phyloP scores from a whole-genome alignment of 129 eudicot genomes.

The Flaveria robusta region DNA sequence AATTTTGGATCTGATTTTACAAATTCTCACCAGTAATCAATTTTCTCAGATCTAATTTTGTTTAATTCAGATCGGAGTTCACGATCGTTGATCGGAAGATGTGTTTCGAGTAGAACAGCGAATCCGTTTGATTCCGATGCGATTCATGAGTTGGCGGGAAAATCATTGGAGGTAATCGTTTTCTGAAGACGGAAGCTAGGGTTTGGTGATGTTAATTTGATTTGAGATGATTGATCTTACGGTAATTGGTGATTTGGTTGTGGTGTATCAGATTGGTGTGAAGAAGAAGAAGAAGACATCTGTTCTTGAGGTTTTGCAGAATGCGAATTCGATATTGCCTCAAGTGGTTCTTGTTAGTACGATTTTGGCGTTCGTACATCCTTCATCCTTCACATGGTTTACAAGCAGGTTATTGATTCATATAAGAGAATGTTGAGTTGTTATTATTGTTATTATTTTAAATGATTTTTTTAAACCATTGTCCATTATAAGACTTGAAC shows the following conservation, averaged over 20 bases:
- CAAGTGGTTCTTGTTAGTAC: constrained; percentile 82
- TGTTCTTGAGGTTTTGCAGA: constrained; percentile 54
- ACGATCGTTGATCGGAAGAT: constrained; percentile 26
- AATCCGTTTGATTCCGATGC: constrained; percentile 25
- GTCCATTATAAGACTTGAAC: no score
- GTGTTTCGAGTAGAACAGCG: constrained; percentile 36
- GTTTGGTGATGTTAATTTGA: neutral
- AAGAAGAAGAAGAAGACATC: constrained; percentile 46
- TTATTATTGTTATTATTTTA: no score
- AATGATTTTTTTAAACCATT: no score
- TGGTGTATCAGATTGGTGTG: constrained; percentile 37
- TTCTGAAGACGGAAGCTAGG: no score
- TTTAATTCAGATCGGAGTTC: constrained; percentile 36
- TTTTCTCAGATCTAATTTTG: no score
- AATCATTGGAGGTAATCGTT: constrained; percentile 33
- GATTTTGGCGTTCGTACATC: constrained; percentile 70
- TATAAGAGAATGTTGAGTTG: no score
- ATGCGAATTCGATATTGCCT: constrained; percentile 79
- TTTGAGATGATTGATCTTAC: no score
- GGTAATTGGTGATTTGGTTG: neutral
- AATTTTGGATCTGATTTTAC: neutral
- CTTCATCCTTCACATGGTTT: constrained; percentile 88
- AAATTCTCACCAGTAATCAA: neutral
- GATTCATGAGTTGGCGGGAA: constrained; percentile 14
- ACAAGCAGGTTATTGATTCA: constrained; percentile 58